Evolutionary conservation across 2,329 filamentous ascomycete genomes (phyloP), one percentile per base, ranked within the genome.

Genomic region (Cladosporium halotolerans): DNA sequence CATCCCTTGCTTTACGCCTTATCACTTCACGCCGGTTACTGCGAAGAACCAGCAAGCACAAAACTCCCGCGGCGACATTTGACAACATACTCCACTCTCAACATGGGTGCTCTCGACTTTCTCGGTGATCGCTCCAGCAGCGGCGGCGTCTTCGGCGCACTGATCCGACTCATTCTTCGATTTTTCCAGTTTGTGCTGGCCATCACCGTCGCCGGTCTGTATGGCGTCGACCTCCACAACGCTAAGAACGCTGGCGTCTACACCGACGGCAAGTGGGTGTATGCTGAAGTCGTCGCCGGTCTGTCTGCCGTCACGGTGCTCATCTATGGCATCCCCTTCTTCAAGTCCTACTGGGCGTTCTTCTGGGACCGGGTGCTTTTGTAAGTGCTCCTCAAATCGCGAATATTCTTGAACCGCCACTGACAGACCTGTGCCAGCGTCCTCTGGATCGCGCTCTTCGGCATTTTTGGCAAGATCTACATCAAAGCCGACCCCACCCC

Each of bases 401-500:
- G 7, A 28, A 5, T 1, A 7, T 28, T 3, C 23, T 28, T 28
- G 23, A 28, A 19, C 10, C 11, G 28, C 10, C 41, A 23, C 47
- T 58, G 49, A 33, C 33, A 47, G 9, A 39, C 34, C 19, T 9
- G 34, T 14, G 9, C 39, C 50, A 70, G 70, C 62, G 75, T 93
- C 58, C 79, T 95, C 31, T 95, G 88, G 85, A 82, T 89, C 55
- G 81, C 83, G 2, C 76, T 93, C 5, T 95, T 95, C 68, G 90
- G 89, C 14, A 74, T 93, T 56, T 96, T 96, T 67, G 90, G 84
- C 51, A 83, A 79, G 62, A 82, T 92, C 77, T 96, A 85, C 75
- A 86, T 95, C 66, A 70, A 80, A 51, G 83, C 84, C 63, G 69
- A 89, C 55, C 68, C 84, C 0, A 67, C 63, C 9, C 65, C 66